A percentile compares a stretch with the other conserved stretches of the same genome.
Evolutionary conservation across 495 filamentous ascomycete species (phyloP).

Genomic region (Melanomma pulvis-pyrius): DNA sequence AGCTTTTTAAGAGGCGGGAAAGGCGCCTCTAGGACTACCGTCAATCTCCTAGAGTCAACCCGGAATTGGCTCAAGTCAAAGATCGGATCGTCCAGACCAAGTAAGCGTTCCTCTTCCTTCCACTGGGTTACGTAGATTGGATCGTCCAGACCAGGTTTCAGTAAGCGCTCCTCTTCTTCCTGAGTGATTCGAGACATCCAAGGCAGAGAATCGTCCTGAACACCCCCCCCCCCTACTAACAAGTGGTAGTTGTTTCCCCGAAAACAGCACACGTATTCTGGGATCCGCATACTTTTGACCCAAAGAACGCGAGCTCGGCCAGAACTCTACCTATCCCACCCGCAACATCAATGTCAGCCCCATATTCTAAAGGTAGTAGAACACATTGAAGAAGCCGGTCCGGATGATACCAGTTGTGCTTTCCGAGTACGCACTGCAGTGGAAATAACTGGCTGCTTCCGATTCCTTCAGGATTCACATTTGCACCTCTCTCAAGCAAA

Average conservation of each 20-base stretch:
- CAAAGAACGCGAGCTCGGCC: not conserved
- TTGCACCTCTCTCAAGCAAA: not conserved
- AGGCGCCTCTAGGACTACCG: not conserved
- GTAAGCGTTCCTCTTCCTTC: not conserved
- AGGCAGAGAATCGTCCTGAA: not conserved
- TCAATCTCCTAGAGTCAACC: not conserved
- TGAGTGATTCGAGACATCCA: not conserved
- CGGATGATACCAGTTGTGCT: not conserved
- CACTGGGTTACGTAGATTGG: too few relatives aligned
- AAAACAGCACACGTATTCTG: not conserved
- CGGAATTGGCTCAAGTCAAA: not conserved
- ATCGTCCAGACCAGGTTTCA: not conserved
- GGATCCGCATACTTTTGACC: not conserved
- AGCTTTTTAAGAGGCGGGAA: not conserved
- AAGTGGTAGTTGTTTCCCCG: not conserved
- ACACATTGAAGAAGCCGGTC: not conserved
- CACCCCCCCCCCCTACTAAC: not conserved
- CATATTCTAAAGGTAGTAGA: not conserved
- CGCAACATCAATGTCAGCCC: not conserved
- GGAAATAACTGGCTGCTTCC: not conserved
- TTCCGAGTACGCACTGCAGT: not conserved
- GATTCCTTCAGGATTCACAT: not conserved
- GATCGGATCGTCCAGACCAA: not conserved
- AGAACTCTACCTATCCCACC: not conserved
- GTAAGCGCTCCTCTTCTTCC: not conserved